Evolutionary conservation across 2,329 filamentous ascomycete species (phyloP).

Genomic region (Colletotrichum paranaense): DNA sequence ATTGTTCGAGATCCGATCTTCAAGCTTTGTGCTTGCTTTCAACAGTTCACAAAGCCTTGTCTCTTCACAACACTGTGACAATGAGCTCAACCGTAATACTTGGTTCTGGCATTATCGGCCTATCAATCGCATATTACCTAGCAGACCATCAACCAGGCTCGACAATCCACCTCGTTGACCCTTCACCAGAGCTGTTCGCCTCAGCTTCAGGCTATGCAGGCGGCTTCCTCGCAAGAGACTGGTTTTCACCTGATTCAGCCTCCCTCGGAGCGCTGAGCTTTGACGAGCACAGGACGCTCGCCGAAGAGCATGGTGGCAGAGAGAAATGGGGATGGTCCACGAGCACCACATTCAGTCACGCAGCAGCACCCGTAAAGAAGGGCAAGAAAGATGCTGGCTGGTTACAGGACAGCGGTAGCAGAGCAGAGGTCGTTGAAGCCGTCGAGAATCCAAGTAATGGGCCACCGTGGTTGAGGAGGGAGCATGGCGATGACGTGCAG

Average conservation of each 20-base stretch:
- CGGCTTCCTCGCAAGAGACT: slow-evolving; percentile 80
- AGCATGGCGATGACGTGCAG: slow-evolving; percentile 66
- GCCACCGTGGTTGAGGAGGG: slow-evolving; percentile 70
- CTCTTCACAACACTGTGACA: background rate
- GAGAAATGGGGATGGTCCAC: slow-evolving; percentile 61
- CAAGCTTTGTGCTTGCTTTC: background rate
- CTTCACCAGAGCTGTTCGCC: slow-evolving; percentile 69
- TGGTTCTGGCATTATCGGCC: slow-evolving; percentile 77
- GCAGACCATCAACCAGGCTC: slow-evolving; percentile 57
- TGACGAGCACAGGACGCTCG: slow-evolving; percentile 73
- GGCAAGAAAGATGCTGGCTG: slow-evolving; percentile 69
- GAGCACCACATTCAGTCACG: slow-evolving; percentile 69
- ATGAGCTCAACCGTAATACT: slow-evolving; percentile 72
- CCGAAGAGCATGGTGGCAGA: slow-evolving; percentile 67
- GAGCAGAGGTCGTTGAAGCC: slow-evolving; percentile 62
- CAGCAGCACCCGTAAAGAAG: slow-evolving; percentile 47
- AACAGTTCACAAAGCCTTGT: background rate
- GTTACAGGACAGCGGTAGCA: slow-evolving; percentile 72
- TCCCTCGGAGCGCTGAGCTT: slow-evolving; percentile 76
- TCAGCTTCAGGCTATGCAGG: slow-evolving; percentile 81
- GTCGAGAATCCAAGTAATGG: slow-evolving; percentile 45
- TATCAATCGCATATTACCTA: slow-evolving; percentile 79
- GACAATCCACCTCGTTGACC: slow-evolving; percentile 60
- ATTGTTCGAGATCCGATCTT: background rate
- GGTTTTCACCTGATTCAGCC: slow-evolving; percentile 70